Percentiles rank a stretch among this genome's conserved stretches.
phyloP scores from a whole-genome alignment of 2,329 filamentous ascomycete genomes.

The Blumeria hordei region DNA sequence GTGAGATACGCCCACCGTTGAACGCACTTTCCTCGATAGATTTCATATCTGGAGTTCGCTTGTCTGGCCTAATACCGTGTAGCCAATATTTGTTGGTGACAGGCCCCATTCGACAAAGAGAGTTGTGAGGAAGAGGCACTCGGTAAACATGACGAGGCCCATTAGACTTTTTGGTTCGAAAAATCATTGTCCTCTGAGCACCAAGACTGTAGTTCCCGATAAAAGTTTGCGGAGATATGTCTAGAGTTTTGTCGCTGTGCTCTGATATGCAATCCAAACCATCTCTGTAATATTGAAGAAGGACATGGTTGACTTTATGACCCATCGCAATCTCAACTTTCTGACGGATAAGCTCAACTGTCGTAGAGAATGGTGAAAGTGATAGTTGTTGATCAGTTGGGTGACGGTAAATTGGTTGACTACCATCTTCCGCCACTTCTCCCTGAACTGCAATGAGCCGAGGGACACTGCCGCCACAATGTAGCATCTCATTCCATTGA shows the following conservation, averaged over 20 bases:
- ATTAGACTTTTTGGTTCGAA: constrained; percentile 52
- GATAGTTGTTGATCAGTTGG: constrained; percentile 73
- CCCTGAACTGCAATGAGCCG: constrained; percentile 81
- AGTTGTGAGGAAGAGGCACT: constrained; percentile 64
- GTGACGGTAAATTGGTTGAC: constrained; percentile 79
- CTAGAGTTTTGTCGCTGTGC: constrained; percentile 89
- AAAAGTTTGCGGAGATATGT: constrained; percentile 56
- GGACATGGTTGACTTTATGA: constrained; percentile 67
- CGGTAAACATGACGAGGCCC: constrained; percentile 24
- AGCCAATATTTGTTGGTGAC: constrained; percentile 69
- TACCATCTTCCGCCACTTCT: constrained; percentile 38
- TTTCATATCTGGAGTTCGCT: constrained; percentile 44
- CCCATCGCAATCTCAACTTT: constrained; percentile 49
- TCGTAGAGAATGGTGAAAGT: constrained; percentile 48
- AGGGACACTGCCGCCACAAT: constrained; percentile 76
- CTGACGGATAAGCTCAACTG: constrained; percentile 41
- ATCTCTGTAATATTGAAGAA: constrained; percentile 82
- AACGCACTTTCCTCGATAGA: constrained; percentile 44
- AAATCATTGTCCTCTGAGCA: constrained; percentile 68
- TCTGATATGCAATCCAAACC: constrained; percentile 85
- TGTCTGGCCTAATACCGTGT: constrained; percentile 79
- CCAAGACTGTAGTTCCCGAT: constrained; percentile 93
- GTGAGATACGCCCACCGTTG: constrained; percentile 56
- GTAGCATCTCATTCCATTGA: constrained; percentile 75
- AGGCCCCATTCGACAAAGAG: constrained; percentile 61